phyloP scores from a whole-genome alignment of 78 protist species.

The Paratrimastix pyriformis region DNA sequence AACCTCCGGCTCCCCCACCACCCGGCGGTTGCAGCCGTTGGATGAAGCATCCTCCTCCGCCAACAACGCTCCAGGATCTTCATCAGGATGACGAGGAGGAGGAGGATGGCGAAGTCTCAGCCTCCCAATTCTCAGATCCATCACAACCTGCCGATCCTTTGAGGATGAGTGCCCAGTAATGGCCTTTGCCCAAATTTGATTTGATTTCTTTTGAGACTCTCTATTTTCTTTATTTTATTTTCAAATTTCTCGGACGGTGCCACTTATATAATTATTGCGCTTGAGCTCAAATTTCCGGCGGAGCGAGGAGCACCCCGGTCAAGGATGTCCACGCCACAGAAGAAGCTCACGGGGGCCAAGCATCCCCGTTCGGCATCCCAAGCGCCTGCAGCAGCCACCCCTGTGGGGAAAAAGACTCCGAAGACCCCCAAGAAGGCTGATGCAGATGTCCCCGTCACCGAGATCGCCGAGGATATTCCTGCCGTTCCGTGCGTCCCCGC shows the following conservation, averaged over 20 bases:
- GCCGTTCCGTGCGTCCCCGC: neutral
- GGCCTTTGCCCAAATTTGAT: no score
- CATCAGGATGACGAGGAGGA: no score
- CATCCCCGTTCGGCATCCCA: neutral
- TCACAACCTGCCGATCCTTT: no score
- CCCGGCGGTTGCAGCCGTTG: no score
- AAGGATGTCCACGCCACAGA: neutral
- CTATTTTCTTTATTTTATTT: neutral
- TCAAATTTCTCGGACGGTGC: neutral
- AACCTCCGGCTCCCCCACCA: no score
- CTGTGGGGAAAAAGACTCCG: neutral
- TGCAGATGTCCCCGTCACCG: neutral
- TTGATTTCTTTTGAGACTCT: neutral
- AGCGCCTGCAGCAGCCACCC: neutral
- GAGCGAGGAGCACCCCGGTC: neutral
- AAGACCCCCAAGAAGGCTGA: neutral
- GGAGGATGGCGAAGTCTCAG: no score
- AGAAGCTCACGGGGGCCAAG: neutral
- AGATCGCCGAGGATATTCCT: neutral
- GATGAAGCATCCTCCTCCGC: no score
- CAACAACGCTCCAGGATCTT: no score
- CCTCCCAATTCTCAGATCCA: no score
- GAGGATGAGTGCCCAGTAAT: no score
- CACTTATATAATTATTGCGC: neutral
- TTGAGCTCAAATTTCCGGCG: neutral